Evolutionary conservation across 2,329 filamentous ascomycete genomes (phyloP).

Genomic region (Nothopassalora personata): DNA sequence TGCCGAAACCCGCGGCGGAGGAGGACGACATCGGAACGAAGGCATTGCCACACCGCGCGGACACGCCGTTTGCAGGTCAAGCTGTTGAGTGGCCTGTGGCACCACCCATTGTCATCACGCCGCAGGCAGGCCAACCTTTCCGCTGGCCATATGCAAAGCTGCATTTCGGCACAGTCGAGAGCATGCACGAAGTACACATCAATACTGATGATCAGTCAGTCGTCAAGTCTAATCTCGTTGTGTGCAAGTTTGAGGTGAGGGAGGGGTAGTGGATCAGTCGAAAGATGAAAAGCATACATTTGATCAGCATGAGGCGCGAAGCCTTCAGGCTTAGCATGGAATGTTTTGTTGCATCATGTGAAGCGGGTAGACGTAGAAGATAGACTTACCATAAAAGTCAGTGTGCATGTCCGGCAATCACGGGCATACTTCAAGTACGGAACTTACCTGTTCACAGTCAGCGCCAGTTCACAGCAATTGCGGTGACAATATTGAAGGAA

Average conservation of each 20-base stretch:
- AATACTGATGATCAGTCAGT: neutral
- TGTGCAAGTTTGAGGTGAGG: neutral
- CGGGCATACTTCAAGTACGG: too few relatives aligned
- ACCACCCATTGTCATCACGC: neutral
- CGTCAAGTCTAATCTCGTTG: neutral
- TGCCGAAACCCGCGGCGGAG: neutral
- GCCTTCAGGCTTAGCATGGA: constrained; percentile 75
- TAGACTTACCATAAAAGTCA: constrained; percentile 23
- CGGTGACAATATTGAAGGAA: neutral
- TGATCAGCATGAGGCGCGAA: constrained; percentile 56
- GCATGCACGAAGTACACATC: neutral
- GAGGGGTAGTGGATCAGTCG: constrained; percentile 52
- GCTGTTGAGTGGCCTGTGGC: too few relatives aligned
- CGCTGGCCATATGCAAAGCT: neutral
- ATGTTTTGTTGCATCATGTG: constrained; percentile 62
- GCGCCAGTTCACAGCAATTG: constrained; percentile 1
- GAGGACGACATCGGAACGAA: neutral
- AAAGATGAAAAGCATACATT: constrained; percentile 80
- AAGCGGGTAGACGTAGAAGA: constrained; percentile 30
- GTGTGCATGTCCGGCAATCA: constrained; percentile 24
- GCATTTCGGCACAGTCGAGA: neutral
- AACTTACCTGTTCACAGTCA: constrained; percentile 22
- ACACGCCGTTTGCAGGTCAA: neutral
- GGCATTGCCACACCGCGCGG: neutral
- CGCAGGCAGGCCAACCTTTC: neutral